phyloP scores from a whole-genome alignment of 805 yeast species.

The Pichia scutulata region DNA sequence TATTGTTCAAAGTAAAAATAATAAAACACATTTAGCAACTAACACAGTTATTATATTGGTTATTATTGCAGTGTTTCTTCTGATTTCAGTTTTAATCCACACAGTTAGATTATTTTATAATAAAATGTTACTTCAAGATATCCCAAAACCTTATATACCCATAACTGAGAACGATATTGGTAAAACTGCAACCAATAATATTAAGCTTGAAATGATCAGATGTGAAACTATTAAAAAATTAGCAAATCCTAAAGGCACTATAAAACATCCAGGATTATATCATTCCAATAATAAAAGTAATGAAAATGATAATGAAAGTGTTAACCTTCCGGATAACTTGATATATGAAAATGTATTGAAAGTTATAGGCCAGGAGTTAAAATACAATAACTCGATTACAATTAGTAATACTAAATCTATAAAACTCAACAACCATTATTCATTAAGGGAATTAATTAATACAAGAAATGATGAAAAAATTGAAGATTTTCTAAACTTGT shows the following conservation, averaged over 20 bases:
- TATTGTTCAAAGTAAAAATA: conserved; percentile 47
- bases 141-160: conserved; percentile 75
- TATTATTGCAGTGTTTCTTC: conserved; percentile 54
- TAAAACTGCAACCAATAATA: conserved; percentile 32
- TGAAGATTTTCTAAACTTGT: conserved; percentile 38
- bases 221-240: conserved; percentile 34
- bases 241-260: conserved; percentile 36
- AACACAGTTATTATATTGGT: conserved; percentile 76
- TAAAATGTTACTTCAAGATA: conserved; percentile 56
- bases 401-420: conserved; percentile 15
- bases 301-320: background rate
- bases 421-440: conserved; percentile 15
- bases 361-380: conserved; percentile 51
- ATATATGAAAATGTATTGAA: conserved; percentile 50
- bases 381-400: conserved; percentile 29
- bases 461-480: conserved; percentile 11
- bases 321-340: conserved; percentile 23
- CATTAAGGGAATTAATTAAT: conserved; percentile 27
- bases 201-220: conserved; percentile 34
- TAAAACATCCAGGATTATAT: conserved; percentile 46
- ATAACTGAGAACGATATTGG: conserved; percentile 54
- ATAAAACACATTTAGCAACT: conserved; percentile 51
- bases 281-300: conserved; percentile 9
- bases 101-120: conserved; percentile 52
- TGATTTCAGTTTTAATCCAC: conserved; percentile 43